These are phyloP conservation scores for Scheffersomyces amazonensis DNA, from an alignment of 805 yeast species.

Conservation along the genomic window DNA sequence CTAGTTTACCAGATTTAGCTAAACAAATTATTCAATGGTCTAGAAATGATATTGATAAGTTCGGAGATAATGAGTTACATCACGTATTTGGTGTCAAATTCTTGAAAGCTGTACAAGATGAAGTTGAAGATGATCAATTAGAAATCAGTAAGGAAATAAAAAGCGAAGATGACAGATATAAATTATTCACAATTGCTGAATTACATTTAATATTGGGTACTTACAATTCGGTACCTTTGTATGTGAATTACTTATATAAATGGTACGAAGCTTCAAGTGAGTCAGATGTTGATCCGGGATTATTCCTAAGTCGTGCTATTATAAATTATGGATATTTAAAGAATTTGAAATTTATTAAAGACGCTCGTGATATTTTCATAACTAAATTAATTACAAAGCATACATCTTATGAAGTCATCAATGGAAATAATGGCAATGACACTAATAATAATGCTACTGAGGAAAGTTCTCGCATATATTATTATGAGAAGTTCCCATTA, in stretches of 20 bases:
- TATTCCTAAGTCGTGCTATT: constrained; percentile 54
- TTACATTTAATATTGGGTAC: constrained; percentile 69
- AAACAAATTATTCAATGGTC: constrained; percentile 71
- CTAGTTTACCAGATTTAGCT: constrained; percentile 59
- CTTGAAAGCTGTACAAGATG: constrained; percentile 29
- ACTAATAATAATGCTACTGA: constrained; percentile 8
- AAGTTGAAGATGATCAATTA: constrained; percentile 9
- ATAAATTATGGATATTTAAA: constrained; percentile 70
- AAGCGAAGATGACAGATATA: constrained; percentile 20
- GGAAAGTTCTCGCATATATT: constrained; percentile 30
- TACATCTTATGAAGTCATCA: constrained; percentile 10
- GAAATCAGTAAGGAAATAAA: not conserved
- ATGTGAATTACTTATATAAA: constrained; percentile 44
- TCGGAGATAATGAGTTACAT: constrained; percentile 77
- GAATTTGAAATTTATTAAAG: constrained; percentile 59
- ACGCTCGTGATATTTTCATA: constrained; percentile 23
- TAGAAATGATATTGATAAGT: constrained; percentile 37
- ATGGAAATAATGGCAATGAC: too few species aligned
- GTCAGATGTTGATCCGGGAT: constrained; percentile 28
- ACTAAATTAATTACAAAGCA: constrained; percentile 9
- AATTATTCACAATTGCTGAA: constrained; percentile 64
- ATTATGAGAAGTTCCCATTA: constrained; percentile 42
- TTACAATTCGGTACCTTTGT: constrained; percentile 41
- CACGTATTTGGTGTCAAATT: constrained; percentile 70
- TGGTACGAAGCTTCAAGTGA: constrained; percentile 28